phyloP scores from a whole-genome alignment of 768 basidiomycete species.

The Collybiopsis luxurians region DNA sequence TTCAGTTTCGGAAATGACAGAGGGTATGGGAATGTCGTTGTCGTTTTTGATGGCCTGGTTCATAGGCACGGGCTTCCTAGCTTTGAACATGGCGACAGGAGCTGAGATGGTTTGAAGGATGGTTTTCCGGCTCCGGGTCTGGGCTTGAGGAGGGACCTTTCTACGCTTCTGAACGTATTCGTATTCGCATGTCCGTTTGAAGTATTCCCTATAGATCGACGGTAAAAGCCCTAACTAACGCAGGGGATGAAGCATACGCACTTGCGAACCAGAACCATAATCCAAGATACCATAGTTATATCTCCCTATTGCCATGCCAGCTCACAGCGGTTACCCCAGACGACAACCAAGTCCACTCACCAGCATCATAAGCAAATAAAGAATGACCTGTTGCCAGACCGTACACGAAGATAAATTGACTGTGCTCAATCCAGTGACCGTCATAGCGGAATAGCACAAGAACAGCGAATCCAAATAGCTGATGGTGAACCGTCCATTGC shows the following conservation, averaged over 20 bases:
- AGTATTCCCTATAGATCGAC: slow-evolving; percentile 33
- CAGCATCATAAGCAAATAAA: slow-evolving; percentile 52
- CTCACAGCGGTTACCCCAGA: not conserved
- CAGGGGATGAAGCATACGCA: slow-evolving; percentile 17
- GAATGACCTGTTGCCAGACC: slow-evolving; percentile 44
- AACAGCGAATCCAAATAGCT: slow-evolving; percentile 57
- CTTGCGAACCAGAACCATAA: slow-evolving; percentile 66
- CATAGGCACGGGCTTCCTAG: slow-evolving; percentile 2
- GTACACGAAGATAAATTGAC: slow-evolving; percentile 50
- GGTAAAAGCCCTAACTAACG: not conserved
- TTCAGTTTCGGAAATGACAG: not conserved
- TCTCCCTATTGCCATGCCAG: slow-evolving; percentile 43
- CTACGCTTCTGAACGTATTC: slow-evolving; percentile 30
- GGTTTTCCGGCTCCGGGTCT: slow-evolving; percentile 21
- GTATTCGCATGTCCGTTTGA: slow-evolving; percentile 34
- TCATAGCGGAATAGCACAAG: slow-evolving; percentile 59
- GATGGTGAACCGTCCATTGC: slow-evolving; percentile 51
- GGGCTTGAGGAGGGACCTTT: too few species aligned
- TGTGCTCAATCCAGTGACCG: slow-evolving; percentile 45
- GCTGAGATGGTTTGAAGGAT: slow-evolving; percentile 33
- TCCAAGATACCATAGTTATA: slow-evolving; percentile 54
- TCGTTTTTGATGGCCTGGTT: too few species aligned
- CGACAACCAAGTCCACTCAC: slow-evolving; percentile 23
- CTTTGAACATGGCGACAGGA: slow-evolving; percentile 20
- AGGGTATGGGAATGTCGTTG: slow-evolving; percentile 4